Evolutionary conservation across 495 filamentous ascomycete species (phyloP).

Genomic region (Podospora pseudopauciseta): DNA sequence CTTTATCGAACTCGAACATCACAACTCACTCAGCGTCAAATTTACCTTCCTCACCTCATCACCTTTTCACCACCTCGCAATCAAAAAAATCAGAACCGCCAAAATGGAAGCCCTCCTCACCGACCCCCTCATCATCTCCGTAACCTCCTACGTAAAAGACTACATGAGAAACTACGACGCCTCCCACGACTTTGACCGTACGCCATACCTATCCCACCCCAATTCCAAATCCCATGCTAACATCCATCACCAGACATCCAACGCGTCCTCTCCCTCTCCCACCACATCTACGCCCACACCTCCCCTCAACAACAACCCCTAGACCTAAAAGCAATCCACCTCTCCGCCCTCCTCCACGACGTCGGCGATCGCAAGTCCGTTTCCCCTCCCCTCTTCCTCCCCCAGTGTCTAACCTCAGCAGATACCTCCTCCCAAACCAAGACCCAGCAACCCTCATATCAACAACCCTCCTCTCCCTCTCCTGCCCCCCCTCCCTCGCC

Average conservation of each 20-base stretch:
- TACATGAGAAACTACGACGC: slow-evolving; percentile 83
- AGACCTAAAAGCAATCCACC: slow-evolving; percentile 58
- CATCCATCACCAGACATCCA: slow-evolving; percentile 51
- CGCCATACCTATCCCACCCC: too few species aligned
- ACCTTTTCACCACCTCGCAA: neutral
- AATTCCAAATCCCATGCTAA: too few species aligned
- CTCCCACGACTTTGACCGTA: slow-evolving; percentile 73
- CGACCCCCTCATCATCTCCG: slow-evolving; percentile 44
- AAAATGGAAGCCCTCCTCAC: slow-evolving; percentile 31
- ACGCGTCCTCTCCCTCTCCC: slow-evolving; percentile 71
- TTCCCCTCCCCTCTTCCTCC: neutral
- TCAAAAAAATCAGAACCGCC: neutral
- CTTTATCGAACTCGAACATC: neutral
- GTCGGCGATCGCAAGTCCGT: slow-evolving; percentile 72
- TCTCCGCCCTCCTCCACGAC: slow-evolving; percentile 80
- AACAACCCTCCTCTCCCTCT: slow-evolving; percentile 52
- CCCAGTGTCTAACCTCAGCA: neutral
- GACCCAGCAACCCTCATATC: slow-evolving; percentile 52
- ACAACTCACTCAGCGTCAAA: neutral
- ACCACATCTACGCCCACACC: slow-evolving; percentile 51
- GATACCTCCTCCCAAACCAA: slow-evolving; percentile 55
- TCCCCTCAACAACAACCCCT: slow-evolving; percentile 29
- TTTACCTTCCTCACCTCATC: neutral
- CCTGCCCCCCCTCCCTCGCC: slow-evolving; percentile 54
- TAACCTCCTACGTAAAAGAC: slow-evolving; percentile 55